Conservation (phyloP, 2,329 filamentous ascomycete genomes). For the Magnaporthiopsis poae region DNA sequence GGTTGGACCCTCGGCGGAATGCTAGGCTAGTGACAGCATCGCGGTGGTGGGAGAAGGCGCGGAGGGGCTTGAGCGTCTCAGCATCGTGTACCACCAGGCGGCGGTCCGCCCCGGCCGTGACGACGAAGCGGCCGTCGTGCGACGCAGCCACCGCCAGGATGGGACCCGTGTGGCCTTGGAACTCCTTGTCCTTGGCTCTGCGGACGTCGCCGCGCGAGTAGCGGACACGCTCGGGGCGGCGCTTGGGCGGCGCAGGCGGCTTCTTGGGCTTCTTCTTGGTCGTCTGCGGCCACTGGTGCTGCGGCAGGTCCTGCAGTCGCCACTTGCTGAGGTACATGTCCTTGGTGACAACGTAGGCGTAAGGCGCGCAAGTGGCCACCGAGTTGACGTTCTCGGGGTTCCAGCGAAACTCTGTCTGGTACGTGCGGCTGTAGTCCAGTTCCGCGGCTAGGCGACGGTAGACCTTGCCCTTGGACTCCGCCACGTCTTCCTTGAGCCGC, state of each 20-base stretch:
- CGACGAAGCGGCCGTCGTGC: conserved; percentile 80
- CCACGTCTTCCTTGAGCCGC: conserved; percentile 79
- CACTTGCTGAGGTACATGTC: conserved; percentile 81
- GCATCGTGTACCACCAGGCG: conserved; percentile 84
- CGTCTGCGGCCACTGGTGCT: conserved; percentile 50
- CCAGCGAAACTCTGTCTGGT: conserved; percentile 64
- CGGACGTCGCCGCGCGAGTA: conserved; percentile 53
- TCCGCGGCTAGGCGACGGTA: conserved; percentile 71
- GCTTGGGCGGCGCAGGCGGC: conserved; percentile 46
- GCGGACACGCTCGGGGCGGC: conserved; percentile 52
- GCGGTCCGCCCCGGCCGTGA: conserved; percentile 77
- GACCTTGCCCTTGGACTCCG: conserved; percentile 80
- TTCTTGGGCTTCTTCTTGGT: conserved; percentile 50
- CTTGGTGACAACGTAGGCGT: conserved; percentile 80
- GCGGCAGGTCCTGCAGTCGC: conserved; percentile 61
- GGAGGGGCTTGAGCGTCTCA: conserved; percentile 63
- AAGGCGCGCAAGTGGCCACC: conserved; percentile 68
- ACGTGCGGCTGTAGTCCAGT: conserved; percentile 58
- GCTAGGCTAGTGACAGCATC: conserved; percentile 76
- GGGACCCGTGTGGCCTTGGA: conserved; percentile 65
- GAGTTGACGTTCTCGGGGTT: conserved; percentile 71
- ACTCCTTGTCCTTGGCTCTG: conserved; percentile 53
- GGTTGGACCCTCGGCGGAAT: conserved; percentile 80
- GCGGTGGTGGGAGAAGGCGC: conserved; percentile 83
- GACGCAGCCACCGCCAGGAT: conserved; percentile 82